Base-by-base conservation (phyloP, 2,329 filamentous ascomycete species). In the Coniochaeta prunicola region DNA sequence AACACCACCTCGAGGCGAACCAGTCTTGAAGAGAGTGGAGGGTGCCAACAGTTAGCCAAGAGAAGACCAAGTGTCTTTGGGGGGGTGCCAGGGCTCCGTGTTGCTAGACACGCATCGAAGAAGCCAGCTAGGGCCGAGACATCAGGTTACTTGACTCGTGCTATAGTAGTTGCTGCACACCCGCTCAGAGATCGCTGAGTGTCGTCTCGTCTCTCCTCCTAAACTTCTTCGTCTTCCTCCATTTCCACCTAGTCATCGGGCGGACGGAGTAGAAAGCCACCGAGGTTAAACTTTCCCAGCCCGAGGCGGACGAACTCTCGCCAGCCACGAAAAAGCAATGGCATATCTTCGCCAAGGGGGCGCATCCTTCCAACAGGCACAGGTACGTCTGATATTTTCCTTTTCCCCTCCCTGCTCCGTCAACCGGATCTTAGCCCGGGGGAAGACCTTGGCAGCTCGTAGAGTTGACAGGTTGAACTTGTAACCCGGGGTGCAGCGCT, bases 291-390 rank as follows among this genome's bases (percentile, higher is more conserved):
- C 24, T 21, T 50, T 30, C 45, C n/a, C 28, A n/a, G n/a, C 2
- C 45, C 24, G 45, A 50, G 15, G 45, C 12, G 45, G 45, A 50
- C 45, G 13, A 50, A 50, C 45, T 50, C 9, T 50, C 24, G 24
- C 45, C 45, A 28, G n/a, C n/a, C n/a, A n/a, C n/a, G n/a, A 50
- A 15, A 34, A 50, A 48, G 59, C 57, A 17, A 73, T 73, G 69
- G 69, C 69, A 34, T 71, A 67, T 45, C 62, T 66, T 31, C 65
- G 58, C 57, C 59, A 61, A 5, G 63, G 63, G 58, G 64, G 65
- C 36, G 61, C 62, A 28, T 62, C 64, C 30, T 69, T 70, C 58
- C 64, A 70, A 53, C 69, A 70, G 62, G 65, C 69, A 66, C 69
- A 73, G 69, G 71, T 73, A 61, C 50, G 34, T 56, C 36, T 34